phyloP scores from a whole-genome alignment of 2,329 filamentous ascomycete genomes.

The Thermoascus crustaceus region DNA sequence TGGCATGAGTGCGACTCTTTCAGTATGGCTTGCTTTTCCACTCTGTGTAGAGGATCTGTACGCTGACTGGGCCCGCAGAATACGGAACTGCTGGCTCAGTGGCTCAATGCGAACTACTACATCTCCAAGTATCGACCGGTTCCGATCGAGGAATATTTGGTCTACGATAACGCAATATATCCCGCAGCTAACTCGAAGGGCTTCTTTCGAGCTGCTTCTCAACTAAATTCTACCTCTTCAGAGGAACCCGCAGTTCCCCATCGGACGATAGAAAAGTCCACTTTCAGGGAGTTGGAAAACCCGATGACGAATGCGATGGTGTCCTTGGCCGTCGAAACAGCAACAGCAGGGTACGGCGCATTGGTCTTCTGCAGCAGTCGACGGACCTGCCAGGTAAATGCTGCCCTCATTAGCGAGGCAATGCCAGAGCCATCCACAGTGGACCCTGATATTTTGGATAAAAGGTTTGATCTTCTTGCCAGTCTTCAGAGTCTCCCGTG shows the following conservation, averaged over 20 bases:
- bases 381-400: conserved; percentile 58
- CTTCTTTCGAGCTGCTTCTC: conserved; percentile 51
- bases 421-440: conserved; percentile 48
- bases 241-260: conserved; percentile 28
- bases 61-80: conserved; percentile 46
- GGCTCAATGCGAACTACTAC: conserved; percentile 64
- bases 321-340: conserved; percentile 61
- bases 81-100: conserved; percentile 58
- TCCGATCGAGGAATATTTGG: conserved; percentile 67
- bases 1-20: conserved; percentile 72
- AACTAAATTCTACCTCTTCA: conserved; percentile 32
- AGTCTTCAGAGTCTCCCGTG: conserved; percentile 58
- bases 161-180: conserved; percentile 62
- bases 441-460: conserved; percentile 44
- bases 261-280: conserved; percentile 47
- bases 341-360: conserved; percentile 58
- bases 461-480: conserved; percentile 55
- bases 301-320: conserved; percentile 63
- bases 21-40: conserved; percentile 39
- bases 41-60: neutral
- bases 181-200: conserved; percentile 51
- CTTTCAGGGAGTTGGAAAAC: conserved; percentile 55
- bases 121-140: conserved; percentile 65
- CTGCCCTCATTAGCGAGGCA: conserved; percentile 58
- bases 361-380: conserved; percentile 68